Evolutionary conservation across 305 asterid species (phyloP), one percentile per base, ranked within the genome.

Genomic region (Fraxinus nigra): DNA sequence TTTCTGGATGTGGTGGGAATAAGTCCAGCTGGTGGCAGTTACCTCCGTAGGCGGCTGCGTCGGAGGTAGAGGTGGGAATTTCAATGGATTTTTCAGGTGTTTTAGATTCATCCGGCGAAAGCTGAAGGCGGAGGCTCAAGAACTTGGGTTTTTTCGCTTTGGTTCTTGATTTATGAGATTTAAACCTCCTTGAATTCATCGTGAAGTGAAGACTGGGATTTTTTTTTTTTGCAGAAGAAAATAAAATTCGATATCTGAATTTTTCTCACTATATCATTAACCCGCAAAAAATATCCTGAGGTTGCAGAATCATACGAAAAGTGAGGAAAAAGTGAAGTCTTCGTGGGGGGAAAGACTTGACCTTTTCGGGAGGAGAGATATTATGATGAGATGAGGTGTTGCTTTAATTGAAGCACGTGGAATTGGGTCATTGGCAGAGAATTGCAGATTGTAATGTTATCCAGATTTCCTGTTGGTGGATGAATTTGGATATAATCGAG

Each of bases 51-150:
- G 59, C 3, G 26, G 75, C 34, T 61, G 75, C 46, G 73, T 4
- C 61, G 32, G 63, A 22, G 0, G 69, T 22, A 61, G 84, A 38
- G 32, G 56, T 72, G 5, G 63, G 83, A 81, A 83, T 79, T 8
- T 84, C 83, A 7, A 5, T 72, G 3, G 77, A 56, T 13, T 54
- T 24, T 10, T 30, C 59, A 67, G 75, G 61, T 13, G 77, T 79
- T 70, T 14, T 78, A 2, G 74, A 1, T 33, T 85, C 83, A 33
- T 63, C 51, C 30, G 90, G 86, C 1, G 93, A 88, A 20, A 88
- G 61, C 82, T 90, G 91, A 22, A 84, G 92, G 76, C 94, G 88
- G 77, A 93, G 93, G 88, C 99, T 95, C 76, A 93, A 93, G 83
- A 88, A 92, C 75, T 95, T 95, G 51, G 93, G 94, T 69, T 89